Percentiles rank a stretch among this genome's conserved stretches.
These are phyloP conservation scores for Cercospora beticola DNA, from an alignment of 2,329 filamentous ascomycete genomes.

Conservation along the genomic window DNA sequence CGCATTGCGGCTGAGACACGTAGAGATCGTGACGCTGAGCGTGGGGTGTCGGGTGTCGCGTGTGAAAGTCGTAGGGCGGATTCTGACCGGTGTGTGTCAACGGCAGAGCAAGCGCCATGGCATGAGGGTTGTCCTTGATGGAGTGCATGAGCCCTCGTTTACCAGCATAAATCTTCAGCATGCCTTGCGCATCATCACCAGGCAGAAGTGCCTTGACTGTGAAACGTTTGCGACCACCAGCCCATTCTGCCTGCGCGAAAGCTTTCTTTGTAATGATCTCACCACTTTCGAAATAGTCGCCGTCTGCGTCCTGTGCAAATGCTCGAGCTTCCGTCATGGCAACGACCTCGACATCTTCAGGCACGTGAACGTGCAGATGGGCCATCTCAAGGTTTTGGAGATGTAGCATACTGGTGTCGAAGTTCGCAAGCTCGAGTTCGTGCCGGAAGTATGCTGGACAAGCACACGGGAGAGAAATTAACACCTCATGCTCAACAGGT, in stretches of 20 bases:
- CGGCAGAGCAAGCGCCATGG: conserved; percentile 84
- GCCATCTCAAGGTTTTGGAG: conserved; percentile 93
- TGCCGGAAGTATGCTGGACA: conserved; percentile 88
- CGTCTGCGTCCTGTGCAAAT: conserved; percentile 79
- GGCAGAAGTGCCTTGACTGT: conserved; percentile 90
- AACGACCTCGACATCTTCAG: conserved; percentile 83
- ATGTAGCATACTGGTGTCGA: conserved; percentile 80
- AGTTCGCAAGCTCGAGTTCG: conserved; percentile 75
- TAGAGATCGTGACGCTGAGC: conserved; percentile 97
- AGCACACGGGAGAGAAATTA: conserved; percentile 81
- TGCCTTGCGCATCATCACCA: conserved; percentile 84
- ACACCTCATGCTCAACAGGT: conserved; percentile 77
- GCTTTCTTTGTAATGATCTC: conserved; percentile 83
- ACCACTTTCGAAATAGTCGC: conserved; percentile 89
- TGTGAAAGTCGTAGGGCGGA: conserved; percentile 88
- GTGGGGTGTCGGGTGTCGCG: conserved; percentile 91
- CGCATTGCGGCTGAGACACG: conserved; percentile 92
- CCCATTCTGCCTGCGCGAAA: conserved; percentile 89
- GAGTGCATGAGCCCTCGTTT: conserved; percentile 96
- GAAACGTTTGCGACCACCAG: conserved; percentile 81
- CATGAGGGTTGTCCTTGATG: conserved; percentile 92
- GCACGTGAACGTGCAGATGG: conserved; percentile 84
- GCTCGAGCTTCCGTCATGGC: conserved; percentile 87
- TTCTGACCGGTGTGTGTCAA: conserved; percentile 90
- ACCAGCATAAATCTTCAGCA: conserved; percentile 88